Evolutionary conservation across 805 yeast genomes (phyloP), one percentile per base, ranked within the genome.

Genomic region (Barnettozyma populi): DNA sequence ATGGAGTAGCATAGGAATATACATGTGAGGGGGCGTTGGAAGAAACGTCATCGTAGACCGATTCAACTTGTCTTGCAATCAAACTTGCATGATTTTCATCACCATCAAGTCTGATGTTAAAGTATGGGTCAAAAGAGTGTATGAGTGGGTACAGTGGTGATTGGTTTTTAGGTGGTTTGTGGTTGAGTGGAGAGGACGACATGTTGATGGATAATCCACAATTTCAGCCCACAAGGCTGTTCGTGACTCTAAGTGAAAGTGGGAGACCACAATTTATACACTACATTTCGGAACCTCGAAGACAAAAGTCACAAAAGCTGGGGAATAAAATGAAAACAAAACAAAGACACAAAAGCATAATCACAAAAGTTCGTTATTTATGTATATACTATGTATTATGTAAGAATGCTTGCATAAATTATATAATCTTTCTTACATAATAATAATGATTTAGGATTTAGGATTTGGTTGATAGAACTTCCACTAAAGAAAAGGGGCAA

Each of bases 51-150:
- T 37, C 32, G 25, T 39, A 39, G 11, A 38, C 34, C 3, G 43
- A 34, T 16, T 44, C 47, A 4, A 31, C 16, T 14, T 41, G 38
- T 18, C 27, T 41, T 2, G 32, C 18, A 16, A 46, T 20, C 18
- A 41, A 23, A 32, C 20, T 27, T 2, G 48, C 38, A 27, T 36
- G 42, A 1, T 16, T 11, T 18, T 41, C 42, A 36, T 46, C 48
- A 7, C 42, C 48, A 36, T 36, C n/a, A 4, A 46, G 23, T 10
- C 16, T 41, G 7, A 35, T 21, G 13, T 19, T 46, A 13, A 46
- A 18, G 38, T 20, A 46, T 19, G 49, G 49, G 40, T 46, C 49
- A 16, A 9, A 13, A 7, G 35, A 38, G 23, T 31, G 16, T 18
- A 31, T 16, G 14, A 42, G 36, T n/a, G 46, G 43, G 25, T 24